Evolutionary conservation across 2,329 filamentous ascomycete genomes (phyloP).

Genomic region (Graphium sp.): DNA sequence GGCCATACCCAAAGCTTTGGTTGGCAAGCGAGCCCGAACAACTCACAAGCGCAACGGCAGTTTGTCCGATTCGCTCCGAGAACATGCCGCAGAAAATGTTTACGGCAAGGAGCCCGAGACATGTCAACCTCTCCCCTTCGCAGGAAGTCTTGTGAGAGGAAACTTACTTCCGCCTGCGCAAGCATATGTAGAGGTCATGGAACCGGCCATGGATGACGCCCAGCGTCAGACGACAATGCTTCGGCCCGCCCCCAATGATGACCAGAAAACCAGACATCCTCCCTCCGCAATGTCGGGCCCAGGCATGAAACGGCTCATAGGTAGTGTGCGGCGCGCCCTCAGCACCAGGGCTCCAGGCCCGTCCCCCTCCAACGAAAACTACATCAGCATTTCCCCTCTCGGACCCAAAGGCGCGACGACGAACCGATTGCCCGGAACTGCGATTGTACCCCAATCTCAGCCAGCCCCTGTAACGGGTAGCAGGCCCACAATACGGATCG

Average conservation of each 20-base stretch:
- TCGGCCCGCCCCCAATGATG: slow-evolving; percentile 17
- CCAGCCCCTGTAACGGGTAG: slow-evolving; percentile 20
- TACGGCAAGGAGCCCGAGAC: too few relatives aligned
- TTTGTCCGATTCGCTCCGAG: slow-evolving; percentile 68
- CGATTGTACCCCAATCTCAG: slow-evolving; percentile 39
- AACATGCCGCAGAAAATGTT: slow-evolving; percentile 44
- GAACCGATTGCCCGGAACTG: slow-evolving; percentile 41
- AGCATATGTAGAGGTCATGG: slow-evolving; percentile 56
- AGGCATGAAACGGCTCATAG: slow-evolving; percentile 73
- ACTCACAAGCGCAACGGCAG: slow-evolving; percentile 74
- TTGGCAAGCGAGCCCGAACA: slow-evolving; percentile 41
- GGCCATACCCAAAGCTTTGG: slow-evolving; percentile 37
- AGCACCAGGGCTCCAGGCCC: slow-evolving; percentile 38
- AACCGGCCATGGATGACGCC: slow-evolving; percentile 26
- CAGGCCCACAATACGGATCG: slow-evolving; percentile 50
- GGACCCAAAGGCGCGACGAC: slow-evolving; percentile 35
- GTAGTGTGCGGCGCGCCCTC: slow-evolving; percentile 69
- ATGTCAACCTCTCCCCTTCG: too few relatives aligned
- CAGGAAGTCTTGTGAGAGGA: slow-evolving; percentile 75
- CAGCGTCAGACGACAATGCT: slow-evolving; percentile 38
- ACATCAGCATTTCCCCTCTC: slow-evolving; percentile 28
- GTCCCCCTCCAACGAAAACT: slow-evolving; percentile 26
- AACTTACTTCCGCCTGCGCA: slow-evolving; percentile 70
- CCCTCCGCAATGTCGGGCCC: slow-evolving; percentile 48
- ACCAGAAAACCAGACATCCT: slow-evolving; percentile 25